A percentile compares a stretch with the other conserved stretches of the same genome.
These are phyloP conservation scores for Forsythia viridissima DNA, from an alignment of 257 asterid species.

Conservation along the genomic window DNA sequence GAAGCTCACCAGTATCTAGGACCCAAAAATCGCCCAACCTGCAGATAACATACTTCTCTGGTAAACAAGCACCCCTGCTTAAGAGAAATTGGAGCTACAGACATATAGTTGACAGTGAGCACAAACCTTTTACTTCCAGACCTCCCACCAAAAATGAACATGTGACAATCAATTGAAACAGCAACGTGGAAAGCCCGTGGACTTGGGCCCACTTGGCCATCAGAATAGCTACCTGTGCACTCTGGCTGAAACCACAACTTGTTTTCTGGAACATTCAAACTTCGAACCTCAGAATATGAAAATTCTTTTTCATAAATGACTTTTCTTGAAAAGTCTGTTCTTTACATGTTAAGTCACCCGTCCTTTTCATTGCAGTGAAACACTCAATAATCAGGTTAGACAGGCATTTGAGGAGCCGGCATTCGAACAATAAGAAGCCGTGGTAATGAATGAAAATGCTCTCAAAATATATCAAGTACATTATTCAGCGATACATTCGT, in stretches of 20 bases:
- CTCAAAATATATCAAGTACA: not conserved
- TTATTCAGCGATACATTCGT: slow-evolving; percentile 9
- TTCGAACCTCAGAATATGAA: slow-evolving; percentile 15
- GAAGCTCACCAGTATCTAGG: slow-evolving; percentile 88
- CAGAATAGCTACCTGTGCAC: slow-evolving; percentile 81
- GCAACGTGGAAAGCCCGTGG: slow-evolving; percentile 93
- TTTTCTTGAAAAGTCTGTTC: not conserved
- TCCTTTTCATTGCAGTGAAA: not conserved
- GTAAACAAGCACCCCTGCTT: slow-evolving; percentile 19
- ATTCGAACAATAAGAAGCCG: not conserved
- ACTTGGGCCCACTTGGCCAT: slow-evolving; percentile 78
- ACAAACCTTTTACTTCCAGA: slow-evolving; percentile 78
- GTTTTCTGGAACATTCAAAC: slow-evolving; percentile 61
- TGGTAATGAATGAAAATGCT: not conserved
- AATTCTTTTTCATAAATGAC: not conserved
- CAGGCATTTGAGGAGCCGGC: not conserved
- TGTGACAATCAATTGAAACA: slow-evolving; percentile 86
- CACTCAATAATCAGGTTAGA: no score
- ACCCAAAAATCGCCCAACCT: slow-evolving; percentile 99
- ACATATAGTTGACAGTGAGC: slow-evolving; percentile 8
- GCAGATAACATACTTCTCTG: slow-evolving; percentile 32
- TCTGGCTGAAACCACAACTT: slow-evolving; percentile 90
- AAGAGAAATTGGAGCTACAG: slow-evolving; percentile 18
- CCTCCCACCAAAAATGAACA: slow-evolving; percentile 97
- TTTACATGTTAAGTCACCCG: not conserved